Evolutionary conservation across 805 yeast genomes (phyloP), one percentile per base, ranked within the genome.

Genomic region (Metahyphopichia silvanorum): DNA sequence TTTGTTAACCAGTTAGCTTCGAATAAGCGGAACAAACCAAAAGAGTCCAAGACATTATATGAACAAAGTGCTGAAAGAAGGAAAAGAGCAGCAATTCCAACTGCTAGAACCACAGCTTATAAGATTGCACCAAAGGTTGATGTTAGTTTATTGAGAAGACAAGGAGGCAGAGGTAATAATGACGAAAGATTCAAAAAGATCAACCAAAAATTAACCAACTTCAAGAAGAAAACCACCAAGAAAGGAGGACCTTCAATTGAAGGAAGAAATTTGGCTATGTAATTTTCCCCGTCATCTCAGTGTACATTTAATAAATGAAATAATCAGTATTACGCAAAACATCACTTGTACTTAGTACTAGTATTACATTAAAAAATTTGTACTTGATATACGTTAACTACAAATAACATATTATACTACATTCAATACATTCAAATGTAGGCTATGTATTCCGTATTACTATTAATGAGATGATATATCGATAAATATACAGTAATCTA

Each of bases 21-120:
- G 17, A 46, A 50, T 37, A 48, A 60, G 35, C 53, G 45, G 22
- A 45, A 47, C 33, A 55, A 51, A 46, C 46, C 52, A 18, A 58
- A 49, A 41, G 70, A 58, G 53, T 57, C 63, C 26, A 80, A 74
- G 57, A 58, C 89, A 2, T 68, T 85, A 39, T 89, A 88, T 50
- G 96, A 88, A 63, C 89, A 84, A 55, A 82, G 86, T 47, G 96
- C 96, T 7, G 87, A 80, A 44, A 76, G 96, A 60, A 77, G 96
- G 62, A 85, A 85, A 59, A 76, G 98, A 58, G 97, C 98, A 4
- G 95, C 95, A 24, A 91, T 93, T 31, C 98, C 98, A n/a, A 79
- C 82, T 21, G 88, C 91, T 27, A 76, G 93, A 41, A 82, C 93
- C 3, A 77, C 87, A 10, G 95, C 91, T 38, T 89, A 86, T 66